Conservation (phyloP, 176 grass and related monocot genomes). For the Oryza brachyantha region DNA sequence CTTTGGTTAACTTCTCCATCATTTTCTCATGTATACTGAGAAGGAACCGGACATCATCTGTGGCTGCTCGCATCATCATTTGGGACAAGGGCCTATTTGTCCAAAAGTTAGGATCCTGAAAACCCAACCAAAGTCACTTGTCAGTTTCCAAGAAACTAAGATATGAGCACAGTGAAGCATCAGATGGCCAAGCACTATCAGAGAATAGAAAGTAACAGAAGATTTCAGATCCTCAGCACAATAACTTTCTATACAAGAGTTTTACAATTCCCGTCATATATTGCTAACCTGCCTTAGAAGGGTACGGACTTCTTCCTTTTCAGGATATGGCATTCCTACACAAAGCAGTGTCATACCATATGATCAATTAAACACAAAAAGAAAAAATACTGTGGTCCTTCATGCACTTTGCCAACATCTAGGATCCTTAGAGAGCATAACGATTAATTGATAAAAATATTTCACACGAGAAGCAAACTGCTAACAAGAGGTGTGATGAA, state of each 20-base stretch:
- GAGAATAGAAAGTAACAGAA: conserved; percentile 27
- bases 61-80: conserved; percentile 86
- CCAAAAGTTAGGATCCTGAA: conserved; percentile 83
- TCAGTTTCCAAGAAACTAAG: conserved; percentile 31
- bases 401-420: conserved; percentile 13
- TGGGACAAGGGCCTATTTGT: conserved; percentile 77
- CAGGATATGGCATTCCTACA: conserved; percentile 93
- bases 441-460: conserved; percentile 17
- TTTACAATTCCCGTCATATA: conserved; percentile 31
- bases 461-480: conserved; percentile 1
- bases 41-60: conserved; percentile 91
- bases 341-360: conserved; percentile 52
- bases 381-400: conserved; percentile 18
- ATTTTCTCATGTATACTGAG: conserved; percentile 86
- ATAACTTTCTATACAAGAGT: conserved; percentile 10
- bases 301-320: conserved; percentile 95
- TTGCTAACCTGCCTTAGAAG: conserved; percentile 86
- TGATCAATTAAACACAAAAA: conserved; percentile 36
- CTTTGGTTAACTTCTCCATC: conserved; percentile 69
- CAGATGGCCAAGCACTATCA: not conserved
- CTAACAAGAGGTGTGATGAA: conserved; percentile 2
- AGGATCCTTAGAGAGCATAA: not conserved
- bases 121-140: conserved; percentile 30
- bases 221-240: conserved; percentile 10
- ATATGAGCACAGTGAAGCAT: conserved; percentile 18